Evolutionary conservation across 176 grass and related monocot genomes (phyloP).

Genomic region (Dendrocalamus sinicus): DNA sequence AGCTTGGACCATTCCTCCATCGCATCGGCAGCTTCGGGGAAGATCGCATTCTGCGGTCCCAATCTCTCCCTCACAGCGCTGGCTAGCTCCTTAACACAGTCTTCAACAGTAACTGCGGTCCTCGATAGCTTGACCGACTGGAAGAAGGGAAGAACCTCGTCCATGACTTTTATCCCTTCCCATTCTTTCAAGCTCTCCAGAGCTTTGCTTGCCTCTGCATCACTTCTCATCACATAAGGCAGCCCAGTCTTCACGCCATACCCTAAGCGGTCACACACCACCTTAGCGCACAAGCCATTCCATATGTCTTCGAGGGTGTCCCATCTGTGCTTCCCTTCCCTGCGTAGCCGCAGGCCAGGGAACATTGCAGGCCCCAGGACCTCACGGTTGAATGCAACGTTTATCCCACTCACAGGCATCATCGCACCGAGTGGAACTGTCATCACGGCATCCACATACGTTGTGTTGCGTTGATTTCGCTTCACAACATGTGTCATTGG

Average conservation of each 20-base stretch:
- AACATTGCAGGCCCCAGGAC: conserved; percentile 73
- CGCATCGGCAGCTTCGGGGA: conserved; percentile 61
- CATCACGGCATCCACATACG: conserved; percentile 94
- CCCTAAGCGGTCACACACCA: conserved; percentile 72
- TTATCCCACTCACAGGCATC: conserved; percentile 85
- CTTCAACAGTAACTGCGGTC: conserved; percentile 55
- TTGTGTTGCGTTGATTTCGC: conserved; percentile 63
- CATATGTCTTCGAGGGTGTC: conserved; percentile 91
- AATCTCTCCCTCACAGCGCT: conserved; percentile 65
- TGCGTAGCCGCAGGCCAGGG: conserved; percentile 68
- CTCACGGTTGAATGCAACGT: conserved; percentile 91
- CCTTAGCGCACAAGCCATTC: conserved; percentile 82
- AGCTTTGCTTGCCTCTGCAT: conserved; percentile 60
- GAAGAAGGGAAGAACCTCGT: conserved; percentile 79
- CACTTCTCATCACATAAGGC: conserved; percentile 83
- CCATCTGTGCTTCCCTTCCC: conserved; percentile 82
- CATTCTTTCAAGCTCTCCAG: conserved; percentile 87
- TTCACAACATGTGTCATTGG: conserved; percentile 94
- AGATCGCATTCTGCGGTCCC: conserved; percentile 61
- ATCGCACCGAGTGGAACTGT: conserved; percentile 78
- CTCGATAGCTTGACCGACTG: conserved; percentile 55
- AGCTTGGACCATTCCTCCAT: conserved; percentile 89
- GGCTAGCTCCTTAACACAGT: conserved; percentile 79
- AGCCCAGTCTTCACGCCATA: conserved; percentile 83
- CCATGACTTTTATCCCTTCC: conserved; percentile 88